phyloP scores from a whole-genome alignment of 352 stramenopile species.

The Phytophthora foliorum region DNA sequence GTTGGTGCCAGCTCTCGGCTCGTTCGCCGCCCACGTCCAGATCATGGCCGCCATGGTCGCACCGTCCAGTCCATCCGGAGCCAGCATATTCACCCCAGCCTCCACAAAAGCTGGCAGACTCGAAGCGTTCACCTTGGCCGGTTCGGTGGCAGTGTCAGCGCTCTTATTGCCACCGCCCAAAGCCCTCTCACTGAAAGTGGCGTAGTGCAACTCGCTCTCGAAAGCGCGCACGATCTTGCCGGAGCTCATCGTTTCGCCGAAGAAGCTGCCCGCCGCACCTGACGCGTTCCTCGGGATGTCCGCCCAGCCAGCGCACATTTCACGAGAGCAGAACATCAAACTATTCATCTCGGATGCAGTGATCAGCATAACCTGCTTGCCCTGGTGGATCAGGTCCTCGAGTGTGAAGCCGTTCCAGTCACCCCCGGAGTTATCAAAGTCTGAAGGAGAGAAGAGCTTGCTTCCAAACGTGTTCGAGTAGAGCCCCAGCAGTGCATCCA shows the following conservation, averaged over 20 bases:
- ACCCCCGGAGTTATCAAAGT: constrained; percentile 41
- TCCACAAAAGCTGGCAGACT: too few species aligned
- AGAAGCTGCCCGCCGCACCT: constrained; percentile 35
- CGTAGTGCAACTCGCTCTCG: constrained; percentile 58
- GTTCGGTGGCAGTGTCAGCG: constrained; percentile 23
- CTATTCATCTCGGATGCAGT: constrained; percentile 47
- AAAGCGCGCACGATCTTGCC: constrained; percentile 58
- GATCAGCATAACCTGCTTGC: constrained; percentile 64
- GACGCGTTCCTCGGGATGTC: constrained; percentile 38
- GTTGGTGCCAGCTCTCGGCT: constrained; percentile 19
- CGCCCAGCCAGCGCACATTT: constrained; percentile 53
- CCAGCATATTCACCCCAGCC: too few species aligned
- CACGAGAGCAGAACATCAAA: constrained; percentile 55
- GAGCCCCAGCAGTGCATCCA: constrained; percentile 47
- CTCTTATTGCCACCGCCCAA: constrained; percentile 27
- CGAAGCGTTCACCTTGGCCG: too few species aligned
- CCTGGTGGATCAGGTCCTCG: constrained; percentile 48
- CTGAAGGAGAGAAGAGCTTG: constrained; percentile 50
- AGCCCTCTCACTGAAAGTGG: constrained; percentile 42
- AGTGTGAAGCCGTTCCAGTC: constrained; percentile 56
- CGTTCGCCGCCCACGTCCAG: too few species aligned
- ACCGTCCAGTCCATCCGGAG: too few species aligned
- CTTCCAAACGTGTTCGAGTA: constrained; percentile 56
- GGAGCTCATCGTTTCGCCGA: constrained; percentile 45
- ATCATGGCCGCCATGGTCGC: too few species aligned